These are phyloP conservation scores for Cucurbita moschata DNA, from an alignment of 306 rosid genomes.

Conservation along the genomic window DNA sequence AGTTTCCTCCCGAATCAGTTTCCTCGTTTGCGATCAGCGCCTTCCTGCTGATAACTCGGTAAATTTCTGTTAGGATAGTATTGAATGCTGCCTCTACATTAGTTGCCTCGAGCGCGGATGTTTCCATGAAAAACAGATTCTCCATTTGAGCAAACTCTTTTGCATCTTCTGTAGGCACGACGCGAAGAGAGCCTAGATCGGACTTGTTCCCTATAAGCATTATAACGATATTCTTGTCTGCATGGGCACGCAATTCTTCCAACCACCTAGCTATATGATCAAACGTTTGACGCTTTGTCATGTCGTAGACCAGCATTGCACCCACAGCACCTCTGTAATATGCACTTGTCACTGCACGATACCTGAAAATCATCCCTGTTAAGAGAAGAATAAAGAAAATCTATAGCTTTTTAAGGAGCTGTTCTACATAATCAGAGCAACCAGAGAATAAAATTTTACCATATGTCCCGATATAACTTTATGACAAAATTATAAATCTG, in stretches of 20 bases:
- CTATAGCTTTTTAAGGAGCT: background rate
- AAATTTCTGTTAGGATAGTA: slow-evolving; percentile 67
- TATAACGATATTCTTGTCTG: slow-evolving; percentile 56
- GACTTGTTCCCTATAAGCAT: slow-evolving; percentile 92
- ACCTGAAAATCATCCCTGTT: slow-evolving; percentile 32
- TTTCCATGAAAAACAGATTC: slow-evolving; percentile 74
- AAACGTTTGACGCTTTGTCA: slow-evolving; percentile 56
- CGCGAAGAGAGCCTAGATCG: slow-evolving; percentile 58
- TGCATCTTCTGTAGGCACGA: slow-evolving; percentile 58
- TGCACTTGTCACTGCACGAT: slow-evolving; percentile 92
- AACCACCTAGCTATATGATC: slow-evolving; percentile 73
- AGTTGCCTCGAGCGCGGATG: slow-evolving; percentile 81
- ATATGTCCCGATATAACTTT: background rate
- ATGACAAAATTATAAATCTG: background rate
- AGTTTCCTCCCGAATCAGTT: slow-evolving; percentile 35
- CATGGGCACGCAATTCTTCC: slow-evolving; percentile 62
- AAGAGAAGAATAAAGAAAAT: background rate
- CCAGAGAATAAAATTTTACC: background rate
- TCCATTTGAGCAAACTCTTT: slow-evolving; percentile 61
- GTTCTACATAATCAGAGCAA: background rate
- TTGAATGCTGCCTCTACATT: slow-evolving; percentile 78
- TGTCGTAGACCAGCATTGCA: slow-evolving; percentile 82
- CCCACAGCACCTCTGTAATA: slow-evolving; percentile 94
- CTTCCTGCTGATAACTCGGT: slow-evolving; percentile 47
- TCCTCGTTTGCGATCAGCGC: slow-evolving; percentile 44